phyloP scores from a whole-genome alignment of 306 rosid genomes.

The Adenanthera pavonina region DNA sequence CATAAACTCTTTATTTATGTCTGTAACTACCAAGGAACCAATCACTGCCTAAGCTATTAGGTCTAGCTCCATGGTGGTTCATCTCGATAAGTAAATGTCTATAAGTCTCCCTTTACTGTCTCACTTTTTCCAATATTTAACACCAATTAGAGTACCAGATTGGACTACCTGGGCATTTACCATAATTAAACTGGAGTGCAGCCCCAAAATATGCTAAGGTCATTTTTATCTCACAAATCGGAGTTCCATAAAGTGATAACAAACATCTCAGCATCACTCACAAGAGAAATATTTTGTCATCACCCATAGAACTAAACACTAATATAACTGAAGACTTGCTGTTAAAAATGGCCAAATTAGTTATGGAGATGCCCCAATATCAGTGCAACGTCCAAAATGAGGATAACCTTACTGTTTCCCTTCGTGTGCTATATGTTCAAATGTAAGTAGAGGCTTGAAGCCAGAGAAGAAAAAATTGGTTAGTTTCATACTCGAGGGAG shows the following conservation, averaged over 20 bases:
- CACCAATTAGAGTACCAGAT: not conserved
- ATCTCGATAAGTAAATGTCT: not conserved
- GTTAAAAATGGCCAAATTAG: no score
- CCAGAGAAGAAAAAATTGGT: not conserved
- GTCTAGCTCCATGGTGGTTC: not conserved
- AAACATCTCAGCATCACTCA: not conserved
- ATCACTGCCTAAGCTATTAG: not conserved
- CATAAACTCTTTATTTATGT: not conserved
- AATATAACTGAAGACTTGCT: not conserved
- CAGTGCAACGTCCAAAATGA: no score
- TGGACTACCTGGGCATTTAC: not conserved
- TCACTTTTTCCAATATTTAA: not conserved
- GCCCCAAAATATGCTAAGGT: not conserved
- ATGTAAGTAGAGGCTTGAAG: no score
- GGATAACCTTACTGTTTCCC: no score
- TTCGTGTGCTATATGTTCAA: no score
- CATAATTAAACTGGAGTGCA: not conserved
- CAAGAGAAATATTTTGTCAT: not conserved
- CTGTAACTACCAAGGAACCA: not conserved
- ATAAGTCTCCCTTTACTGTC: not conserved
- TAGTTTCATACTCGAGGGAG: not conserved
- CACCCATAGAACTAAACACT: not conserved
- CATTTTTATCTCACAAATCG: not conserved
- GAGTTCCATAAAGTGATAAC: not conserved
- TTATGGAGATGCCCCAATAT: no score